Conservation (phyloP, 495 filamentous ascomycete genomes). For the Bombardia bombarda region DNA sequence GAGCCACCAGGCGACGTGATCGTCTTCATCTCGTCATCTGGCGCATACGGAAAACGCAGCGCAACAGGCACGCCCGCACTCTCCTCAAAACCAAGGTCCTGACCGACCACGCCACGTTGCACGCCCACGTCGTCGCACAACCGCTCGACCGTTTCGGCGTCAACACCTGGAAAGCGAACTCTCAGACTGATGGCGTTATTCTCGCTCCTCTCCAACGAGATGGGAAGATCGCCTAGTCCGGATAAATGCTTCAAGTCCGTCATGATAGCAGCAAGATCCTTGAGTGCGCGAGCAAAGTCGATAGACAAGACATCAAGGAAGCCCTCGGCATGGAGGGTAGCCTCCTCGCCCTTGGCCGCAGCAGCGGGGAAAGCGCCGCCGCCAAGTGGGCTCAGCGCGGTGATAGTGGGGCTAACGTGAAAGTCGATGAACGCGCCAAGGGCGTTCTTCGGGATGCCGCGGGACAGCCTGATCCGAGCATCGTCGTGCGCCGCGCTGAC, state of each 20-base stretch:
- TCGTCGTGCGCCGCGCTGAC: constrained; percentile 64
- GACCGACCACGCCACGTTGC: constrained; percentile 61
- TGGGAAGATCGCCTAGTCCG: constrained; percentile 72
- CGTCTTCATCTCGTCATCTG: constrained; percentile 43
- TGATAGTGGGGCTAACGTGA: constrained; percentile 77
- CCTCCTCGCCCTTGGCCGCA: constrained; percentile 11
- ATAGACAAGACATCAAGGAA: constrained; percentile 76
- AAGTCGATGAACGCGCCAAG: constrained; percentile 82
- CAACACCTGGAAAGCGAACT: constrained; percentile 86
- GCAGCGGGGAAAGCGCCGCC: constrained; percentile 31
- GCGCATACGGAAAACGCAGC: constrained; percentile 78
- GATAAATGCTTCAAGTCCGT: constrained; percentile 74
- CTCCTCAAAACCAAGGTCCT: constrained; percentile 67
- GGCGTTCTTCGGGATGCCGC: constrained; percentile 42
- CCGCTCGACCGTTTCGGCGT: constrained; percentile 71
- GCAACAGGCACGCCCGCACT: constrained; percentile 61
- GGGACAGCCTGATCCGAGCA: constrained; percentile 52
- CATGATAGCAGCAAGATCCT: constrained; percentile 71
- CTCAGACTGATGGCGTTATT: too few species aligned
- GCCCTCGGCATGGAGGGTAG: constrained; percentile 64
- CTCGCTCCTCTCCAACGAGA: constrained; percentile 53
- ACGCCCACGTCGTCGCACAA: constrained; percentile 84
- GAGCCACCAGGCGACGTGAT: constrained; percentile 46
- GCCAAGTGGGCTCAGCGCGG: constrained; percentile 60
- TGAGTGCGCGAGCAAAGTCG: constrained; percentile 82